A percentile compares a stretch with the other conserved stretches of the same genome.
phyloP scores from a whole-genome alignment of 1,284 basidiomycete genomes.

The Bjerkandera adusta region DNA sequence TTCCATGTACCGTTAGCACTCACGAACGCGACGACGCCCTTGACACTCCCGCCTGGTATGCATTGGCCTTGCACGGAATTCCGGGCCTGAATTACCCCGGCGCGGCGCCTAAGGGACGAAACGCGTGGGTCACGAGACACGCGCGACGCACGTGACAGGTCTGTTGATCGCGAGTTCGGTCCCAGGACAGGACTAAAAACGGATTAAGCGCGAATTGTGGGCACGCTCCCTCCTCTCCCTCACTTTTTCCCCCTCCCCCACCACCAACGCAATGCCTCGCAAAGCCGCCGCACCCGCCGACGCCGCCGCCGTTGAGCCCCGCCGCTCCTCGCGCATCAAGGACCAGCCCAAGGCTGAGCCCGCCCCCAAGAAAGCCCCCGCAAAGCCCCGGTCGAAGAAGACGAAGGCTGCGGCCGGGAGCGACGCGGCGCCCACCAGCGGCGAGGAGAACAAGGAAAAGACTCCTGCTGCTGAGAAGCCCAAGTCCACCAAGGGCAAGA shows the following conservation, averaged over 20 bases:
- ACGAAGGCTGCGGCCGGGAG: slow-evolving; percentile 26
- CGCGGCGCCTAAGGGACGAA: too few relatives aligned
- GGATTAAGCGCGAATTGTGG: slow-evolving; percentile 14
- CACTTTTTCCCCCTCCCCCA: slow-evolving; percentile 15
- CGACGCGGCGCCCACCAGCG: slow-evolving; percentile 25
- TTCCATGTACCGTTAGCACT: slow-evolving; percentile 1
- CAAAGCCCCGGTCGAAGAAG: slow-evolving; percentile 65
- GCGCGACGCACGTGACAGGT: slow-evolving; percentile 24
- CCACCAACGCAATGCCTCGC: slow-evolving; percentile 53
- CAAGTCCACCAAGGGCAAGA: slow-evolving; percentile 55
- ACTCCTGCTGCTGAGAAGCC: slow-evolving; percentile 42
- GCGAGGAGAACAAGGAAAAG: slow-evolving; percentile 28
- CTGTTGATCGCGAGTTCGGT: slow-evolving; percentile 33
- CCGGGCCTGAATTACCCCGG: too few relatives aligned
- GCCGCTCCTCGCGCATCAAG: slow-evolving; percentile 73
- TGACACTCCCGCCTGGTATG: too few relatives aligned
- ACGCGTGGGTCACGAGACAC: slow-evolving; percentile 22
- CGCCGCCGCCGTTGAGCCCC: slow-evolving; percentile 46
- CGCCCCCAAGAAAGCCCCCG: slow-evolving; percentile 53
- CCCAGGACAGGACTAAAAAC: slow-evolving; percentile 22
- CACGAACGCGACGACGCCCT: too few relatives aligned
- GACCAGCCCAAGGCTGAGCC: slow-evolving; percentile 56
- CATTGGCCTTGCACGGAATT: too few relatives aligned
- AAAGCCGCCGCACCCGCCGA: slow-evolving; percentile 51
- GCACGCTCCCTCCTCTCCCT: slow-evolving; percentile 9